phyloP scores from a whole-genome alignment of 2,329 filamentous ascomycete genomes.

The Setomelanomma holmii region DNA sequence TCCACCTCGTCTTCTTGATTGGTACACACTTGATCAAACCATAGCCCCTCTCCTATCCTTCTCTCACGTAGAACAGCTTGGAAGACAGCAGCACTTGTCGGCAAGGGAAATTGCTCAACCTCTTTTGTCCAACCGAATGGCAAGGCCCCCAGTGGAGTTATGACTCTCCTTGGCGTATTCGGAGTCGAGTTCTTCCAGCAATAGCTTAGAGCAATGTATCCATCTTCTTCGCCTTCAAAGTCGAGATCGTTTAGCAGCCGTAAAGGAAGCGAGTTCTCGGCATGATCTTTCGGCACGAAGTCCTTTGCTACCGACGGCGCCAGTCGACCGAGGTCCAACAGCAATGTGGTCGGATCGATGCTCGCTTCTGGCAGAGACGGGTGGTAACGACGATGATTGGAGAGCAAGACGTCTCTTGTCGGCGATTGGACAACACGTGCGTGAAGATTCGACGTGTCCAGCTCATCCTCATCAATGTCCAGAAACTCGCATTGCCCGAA shows the following conservation, averaged over 20 bases:
- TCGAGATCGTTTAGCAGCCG: constrained; percentile 48
- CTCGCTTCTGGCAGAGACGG: constrained; percentile 7
- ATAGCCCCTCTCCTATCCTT: constrained; percentile 49
- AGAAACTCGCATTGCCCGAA: constrained; percentile 38
- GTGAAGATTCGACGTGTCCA: constrained; percentile 38
- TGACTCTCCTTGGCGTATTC: constrained; percentile 32
- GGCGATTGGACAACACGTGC: constrained; percentile 29
- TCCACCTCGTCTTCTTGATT: constrained; percentile 51
- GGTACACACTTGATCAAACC: constrained; percentile 57
- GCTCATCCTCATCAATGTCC: constrained; percentile 38
- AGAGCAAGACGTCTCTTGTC: constrained; percentile 26
- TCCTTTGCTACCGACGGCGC: constrained; percentile 41
- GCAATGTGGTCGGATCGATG: constrained; percentile 30
- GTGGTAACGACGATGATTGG: constrained; percentile 14
- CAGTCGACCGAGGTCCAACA: constrained; percentile 34
- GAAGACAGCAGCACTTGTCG: constrained; percentile 49
- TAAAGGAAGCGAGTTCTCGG: constrained; percentile 38
- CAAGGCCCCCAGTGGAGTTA: constrained; percentile 35
- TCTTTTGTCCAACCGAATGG: constrained; percentile 46
- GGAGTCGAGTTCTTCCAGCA: constrained; percentile 44
- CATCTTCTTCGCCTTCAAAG: constrained; percentile 39
- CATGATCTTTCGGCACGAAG: constrained; percentile 34
- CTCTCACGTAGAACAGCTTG: constrained; percentile 51
- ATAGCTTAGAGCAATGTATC: constrained; percentile 55
- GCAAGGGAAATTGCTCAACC: constrained; percentile 48